Conservation (phyloP, 331 rosid genomes). For the Acacia pycnantha region DNA sequence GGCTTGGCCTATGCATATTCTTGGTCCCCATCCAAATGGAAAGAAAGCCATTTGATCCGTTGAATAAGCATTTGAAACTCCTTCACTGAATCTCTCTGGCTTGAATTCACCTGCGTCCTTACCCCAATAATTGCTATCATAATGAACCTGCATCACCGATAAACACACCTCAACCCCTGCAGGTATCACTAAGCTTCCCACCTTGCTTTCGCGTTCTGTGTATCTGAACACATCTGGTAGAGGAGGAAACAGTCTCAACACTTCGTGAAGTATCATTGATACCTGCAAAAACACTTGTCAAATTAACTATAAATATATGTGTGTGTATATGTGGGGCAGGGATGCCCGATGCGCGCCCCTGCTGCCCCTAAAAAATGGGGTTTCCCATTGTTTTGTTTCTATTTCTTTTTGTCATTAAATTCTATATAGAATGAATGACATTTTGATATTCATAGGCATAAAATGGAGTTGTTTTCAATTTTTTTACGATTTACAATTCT, state of each 20-base stretch:
- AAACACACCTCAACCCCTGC: constrained; percentile 35
- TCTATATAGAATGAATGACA: too few relatives aligned
- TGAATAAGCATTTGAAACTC: constrained; percentile 36
- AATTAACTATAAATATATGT: background rate
- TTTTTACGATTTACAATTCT: too few relatives aligned
- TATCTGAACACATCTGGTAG: constrained; percentile 10
- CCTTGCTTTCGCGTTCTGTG: constrained; percentile 16
- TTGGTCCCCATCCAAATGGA: constrained; percentile 56
- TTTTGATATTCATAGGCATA: too few relatives aligned
- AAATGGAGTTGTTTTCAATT: too few relatives aligned
- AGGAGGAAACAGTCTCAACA: constrained; percentile 43
- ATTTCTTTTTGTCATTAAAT: too few relatives aligned
- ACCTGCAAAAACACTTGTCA: constrained; percentile 2
- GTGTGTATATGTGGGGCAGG: too few relatives aligned
- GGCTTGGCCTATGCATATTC: constrained; percentile 45
- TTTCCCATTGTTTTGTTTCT: too few relatives aligned
- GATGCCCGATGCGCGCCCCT: too few relatives aligned
- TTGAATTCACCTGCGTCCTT: constrained; percentile 38
- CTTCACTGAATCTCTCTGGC: constrained; percentile 43
- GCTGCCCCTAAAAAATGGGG: too few relatives aligned
- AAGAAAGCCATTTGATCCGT: constrained; percentile 36
- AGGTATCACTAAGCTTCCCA: constrained; percentile 14
- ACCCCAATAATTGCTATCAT: constrained; percentile 40
- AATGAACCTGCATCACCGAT: constrained; percentile 29
- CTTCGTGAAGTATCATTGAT: constrained; percentile 38